Conservation (phyloP, 495 filamentous ascomycete species). For the Tuber borchii region DNA sequence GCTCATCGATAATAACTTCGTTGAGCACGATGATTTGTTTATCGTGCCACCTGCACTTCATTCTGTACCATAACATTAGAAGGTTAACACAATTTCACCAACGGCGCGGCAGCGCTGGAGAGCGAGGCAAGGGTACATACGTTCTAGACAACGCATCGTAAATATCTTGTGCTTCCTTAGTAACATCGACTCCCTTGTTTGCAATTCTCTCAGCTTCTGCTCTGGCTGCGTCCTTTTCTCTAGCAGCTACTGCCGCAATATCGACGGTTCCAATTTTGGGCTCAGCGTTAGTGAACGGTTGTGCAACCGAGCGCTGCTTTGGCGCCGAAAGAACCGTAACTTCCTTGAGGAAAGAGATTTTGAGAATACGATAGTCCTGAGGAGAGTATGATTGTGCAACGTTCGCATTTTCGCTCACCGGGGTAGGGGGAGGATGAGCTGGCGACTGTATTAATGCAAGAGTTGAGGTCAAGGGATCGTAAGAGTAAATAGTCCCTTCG, state of each 20-base stretch:
- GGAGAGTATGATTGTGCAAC: slow-evolving; percentile 34
- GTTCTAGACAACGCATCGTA: slow-evolving; percentile 60
- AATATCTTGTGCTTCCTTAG: slow-evolving; percentile 61
- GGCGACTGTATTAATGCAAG: slow-evolving; percentile 51
- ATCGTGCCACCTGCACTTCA: slow-evolving; percentile 60
- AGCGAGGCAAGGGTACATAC: slow-evolving; percentile 8
- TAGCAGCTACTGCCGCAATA: slow-evolving; percentile 49
- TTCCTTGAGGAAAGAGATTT: slow-evolving; percentile 57
- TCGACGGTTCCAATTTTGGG: slow-evolving; percentile 49
- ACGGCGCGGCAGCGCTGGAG: neutral
- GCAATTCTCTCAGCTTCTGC: slow-evolving; percentile 53
- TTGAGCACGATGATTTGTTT: slow-evolving; percentile 59
- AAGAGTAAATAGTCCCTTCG: slow-evolving; percentile 64
- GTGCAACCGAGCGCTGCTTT: slow-evolving; percentile 33
- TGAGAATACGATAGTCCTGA: slow-evolving; percentile 58
- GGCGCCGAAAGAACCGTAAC: slow-evolving; percentile 49
- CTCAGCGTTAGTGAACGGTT: slow-evolving; percentile 46
- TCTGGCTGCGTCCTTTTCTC: slow-evolving; percentile 52
- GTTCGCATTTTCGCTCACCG: slow-evolving; percentile 12
- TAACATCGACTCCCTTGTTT: slow-evolving; percentile 57
- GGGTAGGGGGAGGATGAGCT: slow-evolving; percentile 43
- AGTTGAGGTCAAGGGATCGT: slow-evolving; percentile 59
- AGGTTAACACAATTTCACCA: neutral
- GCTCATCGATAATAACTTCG: slow-evolving; percentile 56
- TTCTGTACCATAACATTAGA: slow-evolving; percentile 31